Evolutionary conservation across 2,329 filamentous ascomycete species (phyloP), one percentile per base, ranked within the genome.

Genomic region (Diaporthe vaccinii): DNA sequence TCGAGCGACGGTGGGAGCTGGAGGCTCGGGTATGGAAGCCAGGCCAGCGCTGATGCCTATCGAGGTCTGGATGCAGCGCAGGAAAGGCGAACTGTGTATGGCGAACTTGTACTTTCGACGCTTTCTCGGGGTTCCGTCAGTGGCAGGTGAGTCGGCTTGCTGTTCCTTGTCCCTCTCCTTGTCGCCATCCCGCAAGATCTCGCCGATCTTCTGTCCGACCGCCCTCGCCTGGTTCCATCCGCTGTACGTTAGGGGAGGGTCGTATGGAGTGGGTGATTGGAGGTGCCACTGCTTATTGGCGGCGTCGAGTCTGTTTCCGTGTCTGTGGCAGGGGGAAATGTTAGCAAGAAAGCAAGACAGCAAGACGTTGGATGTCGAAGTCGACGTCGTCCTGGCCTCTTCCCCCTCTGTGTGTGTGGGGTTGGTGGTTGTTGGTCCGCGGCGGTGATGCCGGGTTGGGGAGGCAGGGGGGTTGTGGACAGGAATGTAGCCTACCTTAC

Each of bases 281-380:
- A 98, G 89, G 84, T 98, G 95, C 97, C 97, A 99, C 83, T 95
- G 92, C 83, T 96, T 95, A 88, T 99, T 96, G 77, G 96, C 95
- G 74, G 95, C 95, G 84, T 99, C 97, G 75, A 99, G 93, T 79
- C 97, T 93, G 80, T 96, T 94, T 81, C 97, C 97, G 84, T 99
- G 97, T 85, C 97, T 93, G 75, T 55, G 58, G 28, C 58, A 25
- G 9, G n/a, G 57, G n/a, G 25, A 22, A 4, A 17, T 55, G 49
- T 65, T 34, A 73, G 58, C 36, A 44, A 73, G 58, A 25, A 34
- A 76, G 46, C 58, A 51, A 67, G 39, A 44, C 14, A 76, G 46
- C 58, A 51, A 67, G 39, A 44, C 14, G 25, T 34, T 41, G 51
- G 44, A 20, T 70, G 51, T 61, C 69, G 36, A 49, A 41, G 58